Base-by-base conservation (phyloP, 1,284 basidiomycete species). In the Sporisorium reilianum region DNA sequence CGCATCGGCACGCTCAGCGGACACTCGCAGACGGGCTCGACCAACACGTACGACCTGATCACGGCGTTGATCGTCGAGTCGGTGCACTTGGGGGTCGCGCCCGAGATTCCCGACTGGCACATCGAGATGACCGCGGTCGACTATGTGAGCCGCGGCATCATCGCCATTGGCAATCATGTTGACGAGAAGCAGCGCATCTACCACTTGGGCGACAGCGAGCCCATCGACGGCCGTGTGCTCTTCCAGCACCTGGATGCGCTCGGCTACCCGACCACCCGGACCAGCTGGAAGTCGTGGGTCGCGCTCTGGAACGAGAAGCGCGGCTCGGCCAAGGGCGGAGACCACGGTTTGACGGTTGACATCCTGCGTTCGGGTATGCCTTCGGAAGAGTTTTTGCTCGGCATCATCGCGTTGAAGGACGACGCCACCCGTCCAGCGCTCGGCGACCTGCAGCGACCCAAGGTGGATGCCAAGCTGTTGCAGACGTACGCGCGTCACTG, bases 1-100 rank as follows among this genome's bases (percentile, higher is more conserved):
- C 82, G 84, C 6, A 79, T 81, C n/a, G 84, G 84, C 28, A 84
- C 82, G 22, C 74, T 85, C 44, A 80, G 81, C 52, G 84, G 84
- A 55, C 78, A 78, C 58, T 83, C 79, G 22, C 48, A 71, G 63
- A 82, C 79, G 0, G 83, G 82, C 2, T 78, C 83, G 18, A 74
- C 81, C 64, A 84, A 84, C 70, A 75, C 82, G 25, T 84, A 78
- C 56, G 83, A 84, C 54, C 64, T 84, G 44, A 74, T 84, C 55
- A 79, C 73, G 22, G 83, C 83, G 18, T 55, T 84, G 18, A 78
- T 84, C 50, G 83, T 84, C 59, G 83, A 84, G 59, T 82, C 83
- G 12, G 54, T 84, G 1, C 80, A 78, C 23, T 74, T 84, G 22
- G 82, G 81, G 18, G 75, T 71, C 30, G 80, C 82, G 14, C 83